Base-by-base conservation (phyloP, 352 stramenopile genomes). In the Globisporangium emineosum region DNA sequence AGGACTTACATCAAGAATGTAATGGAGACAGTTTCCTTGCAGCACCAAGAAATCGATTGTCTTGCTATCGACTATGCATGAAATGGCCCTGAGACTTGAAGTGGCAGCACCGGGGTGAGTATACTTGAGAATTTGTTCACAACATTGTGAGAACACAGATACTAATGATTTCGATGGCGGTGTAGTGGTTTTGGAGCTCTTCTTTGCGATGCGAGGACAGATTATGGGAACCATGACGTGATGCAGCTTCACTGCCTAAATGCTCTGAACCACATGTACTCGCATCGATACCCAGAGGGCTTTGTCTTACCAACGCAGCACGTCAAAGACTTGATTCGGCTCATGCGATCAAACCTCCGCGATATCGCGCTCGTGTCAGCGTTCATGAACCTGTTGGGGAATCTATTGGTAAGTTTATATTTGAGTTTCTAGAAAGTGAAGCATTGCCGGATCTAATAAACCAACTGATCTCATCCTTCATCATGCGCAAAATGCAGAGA, bases 321-420 rank as follows among this genome's bases (percentile, higher is more conserved):
- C 45, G 47, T 69, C 12, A 62, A 57, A 59, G 67, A 67, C 29
- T 65, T 69, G 45, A 30, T 77, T 71, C 64, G 51, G 15, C 35
- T 74, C n/a, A 67, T 69, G 50, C 64, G 64, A 5, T 71, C 47
- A 37, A 74, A 66, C n/a, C 27, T 77, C 32, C 25, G 19, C n/a
- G 63, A 74, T 10, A 21, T n/a, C 4, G 21, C 19, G 25, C 65
- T 77, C 13, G 62, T 62, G 15, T 52, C 43, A 8, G 57, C 70
- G 62, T 67, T 74, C 37, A 23, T 71, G 4, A 25, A 25, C 51
- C 50, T 74, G 10, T 61, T 74, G 29, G 60, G n/a, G 2, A 69
- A 63, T 29, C 6, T 51, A 4, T n/a, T 62, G 56, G 56, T 62
- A 43, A n/a, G 56, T 53, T 15, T 17, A 29, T n/a, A 2, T 53